phyloP scores from a whole-genome alignment of 2,329 filamentous ascomycete species.

The Talaromyces islandicus region DNA sequence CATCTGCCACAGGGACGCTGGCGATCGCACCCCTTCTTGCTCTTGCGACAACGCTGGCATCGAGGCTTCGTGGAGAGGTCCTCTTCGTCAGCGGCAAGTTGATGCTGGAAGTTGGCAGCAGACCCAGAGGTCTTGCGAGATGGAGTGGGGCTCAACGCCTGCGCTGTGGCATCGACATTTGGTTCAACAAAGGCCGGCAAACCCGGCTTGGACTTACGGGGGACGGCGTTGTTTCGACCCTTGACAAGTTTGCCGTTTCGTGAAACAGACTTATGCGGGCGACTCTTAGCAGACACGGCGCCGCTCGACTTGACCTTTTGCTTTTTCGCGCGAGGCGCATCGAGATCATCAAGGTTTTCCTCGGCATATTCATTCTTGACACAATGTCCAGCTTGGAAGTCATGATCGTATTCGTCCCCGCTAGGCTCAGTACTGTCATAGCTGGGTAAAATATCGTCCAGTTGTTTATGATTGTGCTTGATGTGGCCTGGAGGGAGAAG shows the following conservation, averaged over 20 bases:
- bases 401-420: slow-evolving; percentile 53
- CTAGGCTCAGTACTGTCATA: slow-evolving; percentile 56
- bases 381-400: slow-evolving; percentile 50
- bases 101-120: slow-evolving; percentile 56
- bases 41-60: slow-evolving; percentile 97
- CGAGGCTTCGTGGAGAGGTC: slow-evolving; percentile 92
- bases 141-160: slow-evolving; percentile 38
- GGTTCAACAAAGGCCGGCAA: slow-evolving; percentile 4
- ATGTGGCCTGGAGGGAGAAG: slow-evolving; percentile 39
- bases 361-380: slow-evolving; percentile 52
- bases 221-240: slow-evolving; percentile 21
- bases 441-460: slow-evolving; percentile 50
- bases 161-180: slow-evolving; percentile 24
- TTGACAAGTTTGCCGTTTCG: slow-evolving; percentile 32
- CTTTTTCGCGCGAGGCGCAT: slow-evolving; percentile 45
- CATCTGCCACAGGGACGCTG: slow-evolving; percentile 92
- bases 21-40: slow-evolving; percentile 97
- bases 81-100: slow-evolving; percentile 66
- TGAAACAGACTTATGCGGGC: slow-evolving; percentile 22
- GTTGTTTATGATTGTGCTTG: slow-evolving; percentile 43
- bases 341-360: slow-evolving; percentile 29
- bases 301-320: slow-evolving; percentile 42
- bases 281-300: slow-evolving; percentile 21
- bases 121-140: slow-evolving; percentile 53
- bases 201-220: slow-evolving; percentile 25